These are phyloP conservation scores for Lasiosphaeria hispida DNA, from an alignment of 495 filamentous ascomycete genomes.

Conservation along the genomic window DNA sequence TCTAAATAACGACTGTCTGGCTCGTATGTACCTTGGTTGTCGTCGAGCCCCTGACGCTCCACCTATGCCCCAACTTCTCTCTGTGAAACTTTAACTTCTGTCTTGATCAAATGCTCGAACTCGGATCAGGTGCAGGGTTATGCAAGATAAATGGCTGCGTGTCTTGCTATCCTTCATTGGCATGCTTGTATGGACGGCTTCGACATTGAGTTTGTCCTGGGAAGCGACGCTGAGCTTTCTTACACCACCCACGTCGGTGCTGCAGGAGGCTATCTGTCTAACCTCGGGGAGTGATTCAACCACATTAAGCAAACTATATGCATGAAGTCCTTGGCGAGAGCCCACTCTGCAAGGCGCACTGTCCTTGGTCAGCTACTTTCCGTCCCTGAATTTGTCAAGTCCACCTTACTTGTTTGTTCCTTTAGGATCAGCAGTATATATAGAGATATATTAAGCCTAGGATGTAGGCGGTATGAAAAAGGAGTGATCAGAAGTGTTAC, in stretches of 20 bases:
- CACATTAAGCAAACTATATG: not conserved
- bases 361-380: not conserved
- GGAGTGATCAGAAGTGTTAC: no score
- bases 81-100: constrained; percentile 15
- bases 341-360: not conserved
- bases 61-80: constrained; percentile 2
- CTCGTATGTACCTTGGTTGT: constrained; percentile 5
- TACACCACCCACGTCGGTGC: no score
- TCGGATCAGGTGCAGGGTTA: not conserved
- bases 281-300: not conserved
- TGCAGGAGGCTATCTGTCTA: no score
- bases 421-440: no score
- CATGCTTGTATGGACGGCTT: not conserved
- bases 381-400: constrained; percentile 2
- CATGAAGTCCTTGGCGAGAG: not conserved
- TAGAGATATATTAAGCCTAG: no score
- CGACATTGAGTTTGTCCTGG: no score
- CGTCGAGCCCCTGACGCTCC: not conserved
- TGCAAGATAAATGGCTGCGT: constrained; percentile 2
- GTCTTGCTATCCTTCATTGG: constrained; percentile 13
- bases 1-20: constrained; percentile 7
- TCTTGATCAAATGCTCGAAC: constrained; percentile 14
- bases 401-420: not conserved
- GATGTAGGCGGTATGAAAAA: no score
- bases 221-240: no score